Conservation (phyloP, 768 basidiomycete genomes). For the Rubroboletus satanas region DNA sequence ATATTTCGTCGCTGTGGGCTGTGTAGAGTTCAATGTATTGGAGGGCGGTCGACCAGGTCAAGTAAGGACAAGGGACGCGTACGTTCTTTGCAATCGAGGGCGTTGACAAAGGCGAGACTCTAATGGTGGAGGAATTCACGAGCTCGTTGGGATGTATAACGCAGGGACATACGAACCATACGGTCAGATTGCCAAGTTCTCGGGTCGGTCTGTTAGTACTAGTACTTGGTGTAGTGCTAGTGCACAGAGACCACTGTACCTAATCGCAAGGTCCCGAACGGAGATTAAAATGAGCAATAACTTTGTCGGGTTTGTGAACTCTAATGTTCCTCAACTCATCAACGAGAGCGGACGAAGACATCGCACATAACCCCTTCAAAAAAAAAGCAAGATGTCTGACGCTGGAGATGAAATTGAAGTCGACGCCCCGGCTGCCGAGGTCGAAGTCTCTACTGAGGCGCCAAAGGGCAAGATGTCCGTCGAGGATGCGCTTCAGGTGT, state of each 20-base stretch:
- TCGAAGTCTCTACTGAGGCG: conserved; percentile 82
- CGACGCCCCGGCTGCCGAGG: conserved; percentile 56
- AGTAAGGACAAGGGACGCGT: conserved; percentile 27
- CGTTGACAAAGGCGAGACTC: conserved; percentile 74
- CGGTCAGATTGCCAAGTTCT: neutral
- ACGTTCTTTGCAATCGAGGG: conserved; percentile 77
- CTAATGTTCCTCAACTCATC: conserved; percentile 63
- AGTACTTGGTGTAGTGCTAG: neutral
- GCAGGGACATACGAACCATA: conserved; percentile 28
- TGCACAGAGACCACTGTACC: neutral
- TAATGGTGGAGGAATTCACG: conserved; percentile 26
- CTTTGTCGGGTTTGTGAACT: conserved; percentile 38
- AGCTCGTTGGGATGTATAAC: neutral
- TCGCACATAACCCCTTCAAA: conserved; percentile 30
- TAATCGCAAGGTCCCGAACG: conserved; percentile 47
- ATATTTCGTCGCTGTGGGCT: conserved; percentile 80
- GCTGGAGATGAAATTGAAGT: conserved; percentile 93
- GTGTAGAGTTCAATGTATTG: conserved; percentile 13
- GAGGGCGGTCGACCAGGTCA: conserved; percentile 3
- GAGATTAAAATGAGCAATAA: conserved; percentile 43
- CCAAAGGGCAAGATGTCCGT: conserved; percentile 95
- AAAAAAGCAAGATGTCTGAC: conserved; percentile 78
- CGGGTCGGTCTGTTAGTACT: neutral
- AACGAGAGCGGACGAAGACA: conserved; percentile 97
- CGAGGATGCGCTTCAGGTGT: conserved; percentile 88